Evolutionary conservation across 163 green algal genomes (phyloP).

Genomic region (Scenedesmus sp.): DNA sequence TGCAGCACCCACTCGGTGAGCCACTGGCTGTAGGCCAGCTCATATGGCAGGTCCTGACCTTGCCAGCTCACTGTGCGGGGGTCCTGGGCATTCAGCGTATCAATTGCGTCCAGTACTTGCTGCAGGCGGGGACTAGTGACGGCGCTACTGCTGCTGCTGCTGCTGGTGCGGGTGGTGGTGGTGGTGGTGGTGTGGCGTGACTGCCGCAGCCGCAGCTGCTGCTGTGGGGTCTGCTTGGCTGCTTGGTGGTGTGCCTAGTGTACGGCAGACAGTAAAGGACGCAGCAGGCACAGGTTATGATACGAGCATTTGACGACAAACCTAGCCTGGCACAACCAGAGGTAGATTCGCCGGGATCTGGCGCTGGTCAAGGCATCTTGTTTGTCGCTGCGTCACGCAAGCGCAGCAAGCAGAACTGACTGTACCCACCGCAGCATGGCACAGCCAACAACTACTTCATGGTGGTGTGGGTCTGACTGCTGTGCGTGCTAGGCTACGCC

Average conservation of each 20-base stretch:
- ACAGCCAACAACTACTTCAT: background rate
- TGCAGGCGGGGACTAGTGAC: constrained; percentile 23
- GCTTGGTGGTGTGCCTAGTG: background rate
- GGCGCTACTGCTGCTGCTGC: constrained; percentile 22
- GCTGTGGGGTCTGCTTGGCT: background rate
- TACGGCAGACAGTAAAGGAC: background rate
- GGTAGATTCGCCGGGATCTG: too few species aligned
- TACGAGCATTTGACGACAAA: too few species aligned
- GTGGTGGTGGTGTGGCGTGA: background rate
- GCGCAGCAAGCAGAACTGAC: background rate
- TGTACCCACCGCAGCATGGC: background rate
- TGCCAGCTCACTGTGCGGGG: constrained; percentile 31
- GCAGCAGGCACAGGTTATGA: too few species aligned
- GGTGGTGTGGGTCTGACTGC: background rate
- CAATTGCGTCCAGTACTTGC: constrained; percentile 52
- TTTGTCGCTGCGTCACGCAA: too few species aligned
- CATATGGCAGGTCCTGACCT: constrained; percentile 23
- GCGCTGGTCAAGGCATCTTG: too few species aligned
- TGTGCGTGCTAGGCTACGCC: background rate
- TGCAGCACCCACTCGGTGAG: constrained; percentile 39
- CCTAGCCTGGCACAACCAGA: too few species aligned
- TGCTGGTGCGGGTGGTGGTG: background rate
- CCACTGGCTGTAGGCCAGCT: constrained; percentile 46
- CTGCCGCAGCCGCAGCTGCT: background rate
- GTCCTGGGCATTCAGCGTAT: constrained; percentile 56